Evolutionary conservation across 305 asterid genomes (phyloP).

Genomic region (Fraxinus sp.): DNA sequence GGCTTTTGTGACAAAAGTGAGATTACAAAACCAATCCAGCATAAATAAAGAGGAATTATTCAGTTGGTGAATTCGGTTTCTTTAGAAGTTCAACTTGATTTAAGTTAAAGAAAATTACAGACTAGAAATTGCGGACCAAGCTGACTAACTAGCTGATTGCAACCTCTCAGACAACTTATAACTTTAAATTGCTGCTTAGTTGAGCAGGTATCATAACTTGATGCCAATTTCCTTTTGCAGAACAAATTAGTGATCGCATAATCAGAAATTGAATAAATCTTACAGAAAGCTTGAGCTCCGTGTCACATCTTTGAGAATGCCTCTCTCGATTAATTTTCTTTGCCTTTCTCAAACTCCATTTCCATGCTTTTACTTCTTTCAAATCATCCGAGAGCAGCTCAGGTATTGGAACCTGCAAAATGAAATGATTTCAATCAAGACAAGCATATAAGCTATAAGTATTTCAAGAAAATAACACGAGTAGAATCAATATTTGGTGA

Average conservation of each 20-base stretch:
- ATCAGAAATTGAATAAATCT: conserved; percentile 28
- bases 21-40: background rate
- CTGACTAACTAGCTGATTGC: conserved; percentile 14
- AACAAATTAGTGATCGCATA: conserved; percentile 4
- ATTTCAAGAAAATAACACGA: conserved; percentile 12
- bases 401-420: conserved; percentile 69
- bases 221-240: conserved; percentile 20
- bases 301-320: conserved; percentile 87
- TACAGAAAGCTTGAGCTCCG: conserved; percentile 87
- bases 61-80: background rate
- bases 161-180: conserved; percentile 8
- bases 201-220: background rate
- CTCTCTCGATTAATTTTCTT: conserved; percentile 84
- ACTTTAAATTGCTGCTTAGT: conserved; percentile 11
- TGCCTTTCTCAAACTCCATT: conserved; percentile 70
- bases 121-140: background rate
- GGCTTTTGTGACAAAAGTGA: background rate
- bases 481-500: background rate
- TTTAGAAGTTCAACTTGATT: background rate
- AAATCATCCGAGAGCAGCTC: conserved; percentile 59
- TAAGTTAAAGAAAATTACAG: background rate
- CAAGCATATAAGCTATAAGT: conserved; percentile 16
- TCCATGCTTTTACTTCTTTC: conserved; percentile 69
- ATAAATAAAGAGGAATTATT: conserved; percentile 3
- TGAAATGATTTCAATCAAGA: conserved; percentile 23